Percentiles rank a stretch among this genome's conserved stretches.
These are phyloP conservation scores for Mentha longifolia DNA, from an alignment of 257 asterid genomes.

Conservation along the genomic window DNA sequence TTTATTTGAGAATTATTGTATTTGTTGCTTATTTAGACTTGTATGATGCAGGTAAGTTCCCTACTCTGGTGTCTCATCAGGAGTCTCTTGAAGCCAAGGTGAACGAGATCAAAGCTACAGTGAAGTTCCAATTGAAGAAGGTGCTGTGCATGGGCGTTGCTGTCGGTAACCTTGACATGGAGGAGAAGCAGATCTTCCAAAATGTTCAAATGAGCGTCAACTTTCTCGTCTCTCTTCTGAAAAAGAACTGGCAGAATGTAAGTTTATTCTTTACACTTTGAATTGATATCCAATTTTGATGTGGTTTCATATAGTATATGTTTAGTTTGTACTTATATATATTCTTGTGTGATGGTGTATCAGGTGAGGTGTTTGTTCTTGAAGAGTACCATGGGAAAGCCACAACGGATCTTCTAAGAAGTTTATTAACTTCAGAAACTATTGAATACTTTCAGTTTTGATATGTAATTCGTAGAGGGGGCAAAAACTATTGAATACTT, in stretches of 20 bases:
- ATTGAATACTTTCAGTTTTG: slow-evolving; percentile 28
- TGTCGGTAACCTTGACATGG: slow-evolving; percentile 58
- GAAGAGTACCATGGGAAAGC: slow-evolving; percentile 65
- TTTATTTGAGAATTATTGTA: no score
- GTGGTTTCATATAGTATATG: no score
- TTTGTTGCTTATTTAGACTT: neutral
- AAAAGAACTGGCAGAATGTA: slow-evolving; percentile 63
- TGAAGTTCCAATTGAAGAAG: slow-evolving; percentile 57
- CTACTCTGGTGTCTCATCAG: slow-evolving; percentile 59
- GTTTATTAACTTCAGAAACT: slow-evolving; percentile 6
- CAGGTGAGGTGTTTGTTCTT: slow-evolving; percentile 43
- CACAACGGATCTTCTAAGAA: slow-evolving; percentile 51
- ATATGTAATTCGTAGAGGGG: no score
- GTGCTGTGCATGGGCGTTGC: slow-evolving; percentile 68
- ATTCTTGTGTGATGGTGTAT: no score
- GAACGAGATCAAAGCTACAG: slow-evolving; percentile 58
- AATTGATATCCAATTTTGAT: neutral
- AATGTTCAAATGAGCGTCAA: slow-evolving; percentile 61
- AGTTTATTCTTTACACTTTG: slow-evolving; percentile 8
- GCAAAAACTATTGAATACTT: slow-evolving; percentile 27
- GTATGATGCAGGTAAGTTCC: slow-evolving; percentile 53
- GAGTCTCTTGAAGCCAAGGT: slow-evolving; percentile 60
- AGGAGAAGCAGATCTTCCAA: slow-evolving; percentile 59
- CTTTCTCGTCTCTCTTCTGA: slow-evolving; percentile 56
- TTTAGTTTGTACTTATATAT: no score